phyloP scores from a whole-genome alignment of 257 asterid genomes.

The Rauvolfia tetraphylla region DNA sequence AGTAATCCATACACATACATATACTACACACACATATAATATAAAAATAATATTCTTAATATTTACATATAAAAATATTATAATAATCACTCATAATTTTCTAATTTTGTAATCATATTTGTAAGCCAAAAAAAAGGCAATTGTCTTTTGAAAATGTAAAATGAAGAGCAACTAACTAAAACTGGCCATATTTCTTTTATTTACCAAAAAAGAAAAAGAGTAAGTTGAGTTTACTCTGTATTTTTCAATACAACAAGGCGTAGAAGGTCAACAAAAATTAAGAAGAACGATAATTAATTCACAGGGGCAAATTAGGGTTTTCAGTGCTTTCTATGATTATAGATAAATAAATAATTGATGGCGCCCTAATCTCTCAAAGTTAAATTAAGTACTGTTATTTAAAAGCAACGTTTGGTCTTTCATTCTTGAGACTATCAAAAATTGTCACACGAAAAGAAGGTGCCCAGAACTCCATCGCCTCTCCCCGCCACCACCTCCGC shows the following conservation, averaged over 20 bases:
- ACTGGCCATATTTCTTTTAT: too few species aligned
- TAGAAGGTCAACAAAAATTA: background rate
- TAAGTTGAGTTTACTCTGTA: too few species aligned
- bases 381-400: conserved; percentile 21
- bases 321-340: background rate
- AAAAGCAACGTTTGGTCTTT: conserved; percentile 31
- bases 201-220: too few species aligned
- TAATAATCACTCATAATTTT: too few species aligned
- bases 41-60: too few species aligned
- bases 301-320: conserved; percentile 3
- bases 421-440: conserved; percentile 27
- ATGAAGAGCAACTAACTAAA: too few species aligned
- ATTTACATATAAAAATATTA: too few species aligned
- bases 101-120: too few species aligned
- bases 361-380: conserved; percentile 39
- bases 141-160: too few species aligned
- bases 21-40: too few species aligned
- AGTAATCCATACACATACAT: too few species aligned
- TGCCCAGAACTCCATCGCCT: conserved; percentile 20
- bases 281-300: background rate
- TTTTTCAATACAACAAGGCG: background rate
- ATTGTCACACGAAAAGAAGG: conserved; percentile 29
- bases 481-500: conserved; percentile 16
- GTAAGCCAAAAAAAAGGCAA: too few species aligned
- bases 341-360: conserved; percentile 8